Base-by-base conservation (phyloP, 2,329 filamentous ascomycete genomes). In the Pleurostoma richardsiae region DNA sequence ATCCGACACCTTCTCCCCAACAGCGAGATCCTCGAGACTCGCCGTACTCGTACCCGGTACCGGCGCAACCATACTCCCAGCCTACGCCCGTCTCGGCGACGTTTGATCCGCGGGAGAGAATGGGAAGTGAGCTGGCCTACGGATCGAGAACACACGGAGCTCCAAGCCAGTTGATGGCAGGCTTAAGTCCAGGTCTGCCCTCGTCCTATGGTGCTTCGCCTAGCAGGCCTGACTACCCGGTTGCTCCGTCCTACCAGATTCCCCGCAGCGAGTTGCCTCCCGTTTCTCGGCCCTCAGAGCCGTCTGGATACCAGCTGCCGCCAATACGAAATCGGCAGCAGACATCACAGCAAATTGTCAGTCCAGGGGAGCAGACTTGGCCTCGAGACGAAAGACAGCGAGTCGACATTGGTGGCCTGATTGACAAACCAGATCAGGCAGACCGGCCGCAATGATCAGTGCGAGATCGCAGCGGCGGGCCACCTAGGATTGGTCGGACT, bases 361-460 rank as follows among this genome's bases (percentile, higher is more conserved):
- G 19, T 36, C 38, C 50, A 30, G 52, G 55, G 31, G 55, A 55
- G 31, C 46, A 49, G 11, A 39, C 38, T 29, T 71, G 68, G 62
- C 58, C 60, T 46, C 69, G 73, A 40, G 75, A 78, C 47, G 77
- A 80, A 46, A 71, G 77, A 29, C 64, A 70, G 19, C 73, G 81
- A 11, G 74, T 84, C 42, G 79, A 82, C 55, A 84, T 85, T 51
- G 77, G 74, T 8, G 80, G 80, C 2, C 69, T 81, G 57, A 79
- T 86, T 56, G 82, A 81, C 53, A 79, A 72, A 62, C 73, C 76
- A 28, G 74, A 74, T 54, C 69, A 60, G 54, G 42, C 61, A 52
- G 51, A 58, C 26, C 55, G 54, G 42, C 55, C 33, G n/a, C 33
- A 36, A 36, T n/a, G 19, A 19, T 19, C 19, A 19, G 19, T 19